These are phyloP conservation scores for Boletus edulis DNA, from an alignment of 768 basidiomycete species.

Conservation along the genomic window DNA sequence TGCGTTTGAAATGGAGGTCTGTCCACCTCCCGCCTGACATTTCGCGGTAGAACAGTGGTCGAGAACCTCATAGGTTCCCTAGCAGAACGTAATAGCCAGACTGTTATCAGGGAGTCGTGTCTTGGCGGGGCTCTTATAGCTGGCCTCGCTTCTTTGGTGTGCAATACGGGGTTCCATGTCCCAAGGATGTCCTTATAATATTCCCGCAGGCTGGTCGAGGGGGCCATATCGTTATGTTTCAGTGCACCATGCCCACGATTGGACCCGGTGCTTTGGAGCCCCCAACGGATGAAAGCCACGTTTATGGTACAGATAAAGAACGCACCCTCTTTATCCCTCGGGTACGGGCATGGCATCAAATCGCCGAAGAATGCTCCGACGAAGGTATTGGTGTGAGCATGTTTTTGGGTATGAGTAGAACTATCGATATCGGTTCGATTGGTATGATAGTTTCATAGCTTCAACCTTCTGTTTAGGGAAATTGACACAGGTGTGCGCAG, in stretches of 20 bases:
- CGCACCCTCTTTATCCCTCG: constrained; percentile 74
- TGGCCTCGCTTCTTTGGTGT: constrained; percentile 68
- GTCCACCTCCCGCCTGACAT: constrained; percentile 3
- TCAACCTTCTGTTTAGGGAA: constrained; percentile 1
- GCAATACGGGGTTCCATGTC: constrained; percentile 25
- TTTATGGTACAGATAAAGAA: constrained; percentile 88
- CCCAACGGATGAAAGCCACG: constrained; percentile 55
- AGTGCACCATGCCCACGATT: constrained; percentile 62
- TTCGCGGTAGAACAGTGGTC: constrained; percentile 50
- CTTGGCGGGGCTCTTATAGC: constrained; percentile 77
- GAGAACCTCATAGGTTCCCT: constrained; percentile 65
- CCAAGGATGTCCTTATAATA: constrained; percentile 7
- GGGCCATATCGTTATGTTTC: constrained; percentile 76
- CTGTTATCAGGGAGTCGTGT: constrained; percentile 52
- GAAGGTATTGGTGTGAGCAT: constrained; percentile 88
- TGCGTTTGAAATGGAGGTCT: constrained; percentile 34
- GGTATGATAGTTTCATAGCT: constrained; percentile 40
- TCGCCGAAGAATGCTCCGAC: constrained; percentile 86
- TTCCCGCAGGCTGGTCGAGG: constrained; percentile 56
- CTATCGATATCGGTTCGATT: constrained; percentile 85
- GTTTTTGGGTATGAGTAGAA: constrained; percentile 78
- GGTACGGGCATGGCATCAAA: constrained; percentile 73
- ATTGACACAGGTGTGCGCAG: constrained; percentile 33
- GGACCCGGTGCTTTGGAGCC: constrained; percentile 70
- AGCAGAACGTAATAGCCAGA: constrained; percentile 57